Evolutionary conservation across 1,284 basidiomycete species (phyloP), one percentile per base, ranked within the genome.

Genomic region (Pyrrhoderma lamaoense): DNA sequence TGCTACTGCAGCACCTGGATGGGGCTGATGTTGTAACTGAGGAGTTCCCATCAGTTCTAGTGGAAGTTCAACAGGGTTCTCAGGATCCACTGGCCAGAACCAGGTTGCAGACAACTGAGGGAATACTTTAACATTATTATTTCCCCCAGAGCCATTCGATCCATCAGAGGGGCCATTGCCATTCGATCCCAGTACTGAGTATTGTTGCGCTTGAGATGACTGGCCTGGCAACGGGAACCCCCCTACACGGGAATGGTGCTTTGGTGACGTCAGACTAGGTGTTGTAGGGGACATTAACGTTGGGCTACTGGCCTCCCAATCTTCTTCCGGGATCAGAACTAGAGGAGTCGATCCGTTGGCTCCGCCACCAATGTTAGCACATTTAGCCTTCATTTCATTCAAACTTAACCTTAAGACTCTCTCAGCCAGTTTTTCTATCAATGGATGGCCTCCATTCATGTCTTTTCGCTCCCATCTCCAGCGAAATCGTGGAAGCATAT

Each of bases 401-500:
- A 88, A 70, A 60, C 82, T 76, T 44, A 85, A 79, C 31, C 75
- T 74, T 66, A 89, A 79, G 22, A 89, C 83, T 53, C 79, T 79
- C 65, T 89, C 85, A 0, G 85, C 86, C 42, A 89, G 76, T 58
- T 78, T 82, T 14, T 83, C 79, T 52, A 89, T 87, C 49, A 88
- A 74, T n/a, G 87, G 87, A 59, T 89, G 86, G 1, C 79, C 81
- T 40, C 82, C 84, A 47, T 79, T 80, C 53, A 78, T 66, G 60
- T 89, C 87, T 63, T 82, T 88, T 44, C 86, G 77, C 61, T 89
- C 85, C 87, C 88, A 90, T 56, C 85, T 79, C 88, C 88, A 90
- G 49, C 87, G 80, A 75, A 89, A 85, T 37, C 82, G 80, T 3
- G 87, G 87, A 7, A 90, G 77, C 79, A 89, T 86, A 63, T 88